Evolutionary conservation across 2,329 filamentous ascomycete genomes (phyloP).

Genomic region (Beauveria bassiana): DNA sequence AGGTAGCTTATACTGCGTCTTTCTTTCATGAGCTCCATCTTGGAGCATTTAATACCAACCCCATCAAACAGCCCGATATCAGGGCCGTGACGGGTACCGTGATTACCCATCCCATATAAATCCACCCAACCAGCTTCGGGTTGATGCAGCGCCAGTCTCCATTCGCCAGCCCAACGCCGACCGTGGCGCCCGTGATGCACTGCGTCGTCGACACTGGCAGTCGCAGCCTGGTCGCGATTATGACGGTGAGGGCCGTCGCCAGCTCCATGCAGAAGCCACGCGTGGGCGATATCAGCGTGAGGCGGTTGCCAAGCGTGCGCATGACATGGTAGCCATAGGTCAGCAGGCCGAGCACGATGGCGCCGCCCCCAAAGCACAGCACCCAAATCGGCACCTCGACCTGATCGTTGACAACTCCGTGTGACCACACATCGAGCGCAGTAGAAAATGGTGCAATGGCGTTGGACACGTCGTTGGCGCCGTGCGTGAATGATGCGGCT

Average conservation of each 20-base stretch:
- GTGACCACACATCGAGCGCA: conserved; percentile 42
- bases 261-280: conserved; percentile 46
- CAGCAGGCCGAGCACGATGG: conserved; percentile 49
- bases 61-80: conserved; percentile 46
- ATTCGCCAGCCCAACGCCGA: conserved; percentile 43
- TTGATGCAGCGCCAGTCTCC: conserved; percentile 43
- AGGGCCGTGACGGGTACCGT: conserved; percentile 43
- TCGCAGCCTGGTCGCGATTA: conserved; percentile 43
- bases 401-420: conserved; percentile 29
- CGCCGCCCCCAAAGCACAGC: conserved; percentile 38
- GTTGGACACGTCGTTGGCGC: conserved; percentile 49
- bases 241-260: conserved; percentile 42
- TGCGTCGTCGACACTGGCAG: conserved; percentile 47
- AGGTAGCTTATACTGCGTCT: no score
- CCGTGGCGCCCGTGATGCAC: conserved; percentile 44
- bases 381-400: conserved; percentile 41
- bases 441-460: conserved; percentile 44
- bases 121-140: conserved; percentile 38
- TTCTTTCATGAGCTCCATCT: conserved; percentile 18
- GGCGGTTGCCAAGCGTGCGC: conserved; percentile 46
- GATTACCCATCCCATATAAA: conserved; percentile 42
- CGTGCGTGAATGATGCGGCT: conserved; percentile 48
- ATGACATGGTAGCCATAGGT: conserved; percentile 59
- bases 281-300: conserved; percentile 46
- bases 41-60: conserved; percentile 46